Percentiles rank a stretch among this genome's conserved stretches.
Conservation (phyloP, 805 yeast genomes). For the Trichomonascus vanleenenianus region DNA sequence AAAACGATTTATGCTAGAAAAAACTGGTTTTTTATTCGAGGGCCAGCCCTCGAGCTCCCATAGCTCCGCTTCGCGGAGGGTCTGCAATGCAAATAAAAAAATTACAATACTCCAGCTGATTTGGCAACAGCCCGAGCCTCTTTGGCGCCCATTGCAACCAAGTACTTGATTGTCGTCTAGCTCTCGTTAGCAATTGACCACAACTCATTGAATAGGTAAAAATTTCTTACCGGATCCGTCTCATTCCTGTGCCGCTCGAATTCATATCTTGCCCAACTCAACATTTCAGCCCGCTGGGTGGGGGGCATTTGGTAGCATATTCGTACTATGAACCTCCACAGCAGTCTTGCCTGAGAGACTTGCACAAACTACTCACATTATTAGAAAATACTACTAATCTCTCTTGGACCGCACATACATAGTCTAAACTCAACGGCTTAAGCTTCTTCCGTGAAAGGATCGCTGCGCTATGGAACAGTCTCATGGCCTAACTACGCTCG, state of each 20-base stretch:
- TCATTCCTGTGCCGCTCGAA: constrained; percentile 23
- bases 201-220: too few relatives aligned
- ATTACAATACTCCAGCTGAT: too few relatives aligned
- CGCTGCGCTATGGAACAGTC: too few relatives aligned
- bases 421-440: constrained; percentile 3
- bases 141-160: constrained; percentile 28
- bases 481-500: too few relatives aligned
- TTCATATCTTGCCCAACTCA: constrained; percentile 29
- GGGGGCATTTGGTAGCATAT: constrained; percentile 22
- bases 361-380: constrained; percentile 25
- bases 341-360: constrained; percentile 26
- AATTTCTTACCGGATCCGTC: constrained; percentile 22
- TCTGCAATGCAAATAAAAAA: too few relatives aligned
- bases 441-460: too few relatives aligned
- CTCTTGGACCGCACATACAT: background rate
- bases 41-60: too few relatives aligned
- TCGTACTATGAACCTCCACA: constrained; percentile 28
- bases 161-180: constrained; percentile 19
- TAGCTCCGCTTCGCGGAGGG: too few relatives aligned
- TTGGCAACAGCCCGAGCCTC: constrained; percentile 26
- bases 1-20: too few relatives aligned
- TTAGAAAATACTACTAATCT: background rate
- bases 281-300: constrained; percentile 23
- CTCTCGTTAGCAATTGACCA: too few relatives aligned
- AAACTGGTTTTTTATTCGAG: too few relatives aligned